Conservation (phyloP, 2,329 filamentous ascomycete genomes). For the Aspergillus quadricinctus region DNA sequence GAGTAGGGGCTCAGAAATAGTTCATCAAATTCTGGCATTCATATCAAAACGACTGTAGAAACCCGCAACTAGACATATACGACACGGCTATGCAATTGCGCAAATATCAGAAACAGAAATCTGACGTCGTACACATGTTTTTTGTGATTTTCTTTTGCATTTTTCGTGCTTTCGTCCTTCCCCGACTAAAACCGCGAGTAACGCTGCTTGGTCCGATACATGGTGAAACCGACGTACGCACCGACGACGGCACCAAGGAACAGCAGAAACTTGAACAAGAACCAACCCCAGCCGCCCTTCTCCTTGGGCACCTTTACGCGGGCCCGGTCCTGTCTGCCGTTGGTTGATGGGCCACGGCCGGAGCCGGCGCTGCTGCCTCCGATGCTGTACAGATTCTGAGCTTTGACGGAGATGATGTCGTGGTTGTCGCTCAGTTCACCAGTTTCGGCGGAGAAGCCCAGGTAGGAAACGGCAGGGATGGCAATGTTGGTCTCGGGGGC, state of each 20-base stretch:
- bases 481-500: slow-evolving; percentile 62
- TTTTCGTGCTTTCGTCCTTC: background rate
- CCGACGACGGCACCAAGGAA: slow-evolving; percentile 67
- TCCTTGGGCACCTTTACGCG: slow-evolving; percentile 19
- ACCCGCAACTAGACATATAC: slow-evolving; percentile 11
- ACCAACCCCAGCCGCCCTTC: slow-evolving; percentile 60
- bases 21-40: slow-evolving; percentile 10
- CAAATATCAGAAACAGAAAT: slow-evolving; percentile 9
- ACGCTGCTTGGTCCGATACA: slow-evolving; percentile 64
- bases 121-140: slow-evolving; percentile 9
- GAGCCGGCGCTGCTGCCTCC: slow-evolving; percentile 22
- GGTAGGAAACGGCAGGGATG: slow-evolving; percentile 68
- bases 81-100: slow-evolving; percentile 19
- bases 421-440: slow-evolving; percentile 97
- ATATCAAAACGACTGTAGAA: slow-evolving; percentile 9
- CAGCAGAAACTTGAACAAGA: slow-evolving; percentile 76
- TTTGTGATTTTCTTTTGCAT: background rate
- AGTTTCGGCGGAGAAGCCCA: slow-evolving; percentile 69
- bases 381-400: slow-evolving; percentile 78
- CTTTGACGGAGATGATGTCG: slow-evolving; percentile 83
- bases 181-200: slow-evolving; percentile 32
- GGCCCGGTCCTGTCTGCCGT: slow-evolving; percentile 18
- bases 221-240: slow-evolving; percentile 79
- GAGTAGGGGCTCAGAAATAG: background rate
- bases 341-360: slow-evolving; percentile 19